Percentiles rank a stretch among this genome's conserved stretches.
Evolutionary conservation across 306 rosid species (phyloP).

Genomic region (Fragaria nilgerrensis): DNA sequence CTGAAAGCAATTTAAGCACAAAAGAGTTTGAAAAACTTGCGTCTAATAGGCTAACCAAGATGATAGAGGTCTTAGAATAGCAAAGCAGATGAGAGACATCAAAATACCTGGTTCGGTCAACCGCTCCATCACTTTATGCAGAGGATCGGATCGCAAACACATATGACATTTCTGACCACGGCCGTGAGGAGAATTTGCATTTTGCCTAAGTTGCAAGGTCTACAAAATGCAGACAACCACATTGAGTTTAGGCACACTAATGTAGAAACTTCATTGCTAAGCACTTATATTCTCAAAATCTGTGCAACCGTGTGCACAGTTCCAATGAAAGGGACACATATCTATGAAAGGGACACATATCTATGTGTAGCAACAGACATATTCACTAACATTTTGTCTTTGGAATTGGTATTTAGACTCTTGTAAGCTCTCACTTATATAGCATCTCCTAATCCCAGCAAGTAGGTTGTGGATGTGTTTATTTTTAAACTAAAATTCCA

Average conservation of each 20-base stretch:
- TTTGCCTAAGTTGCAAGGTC: constrained; percentile 75
- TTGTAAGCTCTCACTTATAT: neutral
- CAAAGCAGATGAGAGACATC: neutral
- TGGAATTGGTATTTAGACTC: neutral
- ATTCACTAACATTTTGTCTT: neutral
- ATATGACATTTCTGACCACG: constrained; percentile 67
- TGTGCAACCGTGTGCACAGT: neutral
- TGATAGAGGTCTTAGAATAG: neutral
- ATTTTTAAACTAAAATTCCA: neutral
- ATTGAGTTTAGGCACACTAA: neutral
- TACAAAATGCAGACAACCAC: constrained; percentile 16
- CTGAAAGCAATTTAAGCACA: constrained; percentile 29
- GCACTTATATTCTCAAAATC: neutral
- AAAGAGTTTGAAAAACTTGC: constrained; percentile 17
- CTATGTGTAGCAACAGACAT: neutral
- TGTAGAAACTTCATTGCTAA: neutral
- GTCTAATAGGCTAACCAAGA: neutral
- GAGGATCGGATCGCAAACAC: constrained; percentile 79
- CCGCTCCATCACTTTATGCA: constrained; percentile 79
- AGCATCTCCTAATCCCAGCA: neutral
- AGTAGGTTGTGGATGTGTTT: neutral
- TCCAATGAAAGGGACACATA: neutral
- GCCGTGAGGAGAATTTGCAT: constrained; percentile 51
- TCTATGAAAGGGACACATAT: neutral
- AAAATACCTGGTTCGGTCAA: constrained; percentile 68